Evolutionary conservation across 2,329 filamentous ascomycete genomes (phyloP), one percentile per base, ranked within the genome.

Genomic region (Endocalyx cinctus): DNA sequence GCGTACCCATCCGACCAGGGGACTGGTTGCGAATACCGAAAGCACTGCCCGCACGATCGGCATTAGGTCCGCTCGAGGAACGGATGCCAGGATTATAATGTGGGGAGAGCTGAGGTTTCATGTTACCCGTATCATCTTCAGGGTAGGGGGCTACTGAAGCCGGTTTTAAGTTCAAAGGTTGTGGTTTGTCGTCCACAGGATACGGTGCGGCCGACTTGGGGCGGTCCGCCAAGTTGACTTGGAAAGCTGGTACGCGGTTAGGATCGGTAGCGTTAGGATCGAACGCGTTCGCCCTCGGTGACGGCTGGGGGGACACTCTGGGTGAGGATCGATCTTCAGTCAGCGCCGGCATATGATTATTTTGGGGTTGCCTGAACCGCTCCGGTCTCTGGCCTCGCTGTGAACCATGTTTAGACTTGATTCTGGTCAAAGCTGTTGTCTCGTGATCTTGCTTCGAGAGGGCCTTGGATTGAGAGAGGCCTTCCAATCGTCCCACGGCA

Each of bases 381-480:
- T 79, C 76, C 0, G 77, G 78, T 33, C 77, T 66, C 48, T 69
- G 67, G 19, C 78, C 78, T 31, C 75, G 66, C 51, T 82, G 77
- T 12, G 82, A 85, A 12, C 82, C 83, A 50, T 87, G 78, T 45
- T 83, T 79, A 4, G 79, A 87, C 60, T 84, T 94, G 67, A 98
- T 97, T 33, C 84, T 79, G 31, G 79, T 83, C 45, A 98, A 79
- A 0, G 92, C 89, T 26, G 94, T 82, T 35, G 88, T 87, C 59
- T 97, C 90, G 57, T 98, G 92, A 52, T 97, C 92, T 47, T 82
- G 77, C 63, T 89, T 89, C 3, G 87, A 94, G 29, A 97, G 69
- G 4, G 85, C 85, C 60, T 87, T 87, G 35, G 87, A 84, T 48
- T 86, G 79, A 29, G 79, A 82, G 33, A 98, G 80, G 31, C 86